Evolutionary conservation across 805 yeast genomes (phyloP), one percentile per base, ranked within the genome.

Genomic region (Kazachstania psychrophila): DNA sequence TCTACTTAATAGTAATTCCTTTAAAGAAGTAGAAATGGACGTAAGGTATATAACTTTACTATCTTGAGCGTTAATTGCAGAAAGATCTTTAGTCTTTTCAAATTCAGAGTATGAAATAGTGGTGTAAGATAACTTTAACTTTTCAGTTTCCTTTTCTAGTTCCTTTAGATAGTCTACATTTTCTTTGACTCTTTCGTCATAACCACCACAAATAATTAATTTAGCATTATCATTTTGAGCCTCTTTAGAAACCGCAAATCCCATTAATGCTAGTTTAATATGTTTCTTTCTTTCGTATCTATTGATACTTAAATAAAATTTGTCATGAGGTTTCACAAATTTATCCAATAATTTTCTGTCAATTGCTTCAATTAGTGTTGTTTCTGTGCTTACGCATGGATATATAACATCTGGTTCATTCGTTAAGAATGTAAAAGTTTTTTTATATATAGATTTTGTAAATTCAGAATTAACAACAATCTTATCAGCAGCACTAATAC

Each of bases 201-300:
- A 92, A 0, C 99, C 99, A 10, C 99, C 98, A 7, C 95, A 82
- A 26, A 92, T 61, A 2, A 87, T 70, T 36, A 92, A 66, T 39
- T 72, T 71, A 4, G 69, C 65, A 14, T 58, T 52, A 4, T 33
- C 48, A 25, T 39, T 51, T 6, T 33, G 19, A n/a, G 54, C 46
- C 16, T 56, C 61, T 2, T 46, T 38, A 2, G 69, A 58, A 13
- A 64, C 41, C 2, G 78, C 71, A 56, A 70, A 89, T 0, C 95
- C 64, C 29, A 70, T 62, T 15, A 92, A 63, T 0, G 96, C 97
- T 45, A 92, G 65, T 12, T 70, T 79, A 10, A 92, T 70, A 51
- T 84, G 79, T 55, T 92, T 92, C 53, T 85, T 84, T 38, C 79
- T 67, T 60, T 92, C 98, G 54, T 82, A 92, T 44, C 99, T 70